These are phyloP conservation scores for Fomitopsis serialis DNA, from an alignment of 768 basidiomycete species.

Conservation along the genomic window DNA sequence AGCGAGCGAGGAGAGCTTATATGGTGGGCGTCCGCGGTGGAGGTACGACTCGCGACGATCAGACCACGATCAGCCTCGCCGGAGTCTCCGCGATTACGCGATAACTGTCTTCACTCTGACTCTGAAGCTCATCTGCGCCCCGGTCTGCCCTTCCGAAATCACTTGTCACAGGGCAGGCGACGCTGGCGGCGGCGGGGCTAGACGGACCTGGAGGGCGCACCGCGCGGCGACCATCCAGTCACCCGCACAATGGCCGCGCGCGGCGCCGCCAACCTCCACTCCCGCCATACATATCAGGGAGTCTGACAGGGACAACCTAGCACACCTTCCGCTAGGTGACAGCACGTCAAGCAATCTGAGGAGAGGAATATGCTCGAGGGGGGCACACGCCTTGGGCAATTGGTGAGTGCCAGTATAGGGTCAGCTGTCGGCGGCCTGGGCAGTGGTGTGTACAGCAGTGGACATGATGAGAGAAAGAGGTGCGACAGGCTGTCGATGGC, in stretches of 20 bases:
- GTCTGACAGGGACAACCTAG: too few species aligned
- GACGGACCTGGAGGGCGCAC: background rate
- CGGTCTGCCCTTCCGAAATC: background rate
- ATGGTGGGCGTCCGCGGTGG: background rate
- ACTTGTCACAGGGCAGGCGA: background rate
- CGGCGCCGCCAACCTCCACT: conserved; percentile 4
- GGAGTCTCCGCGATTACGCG: conserved; percentile 1
- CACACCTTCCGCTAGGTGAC: too few species aligned
- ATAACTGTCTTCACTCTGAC: conserved; percentile 1
- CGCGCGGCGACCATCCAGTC: background rate
- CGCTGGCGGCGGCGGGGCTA: background rate
- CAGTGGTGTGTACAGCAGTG: too few species aligned
- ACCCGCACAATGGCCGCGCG: conserved; percentile 3
- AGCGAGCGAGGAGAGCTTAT: background rate
- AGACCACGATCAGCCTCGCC: background rate
- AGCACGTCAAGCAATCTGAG: too few species aligned
- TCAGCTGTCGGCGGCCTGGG: too few species aligned
- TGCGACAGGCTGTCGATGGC: too few species aligned
- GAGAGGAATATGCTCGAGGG: too few species aligned
- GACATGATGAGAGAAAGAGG: too few species aligned
- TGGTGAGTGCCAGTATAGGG: too few species aligned
- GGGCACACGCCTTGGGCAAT: too few species aligned
- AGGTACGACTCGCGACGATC: background rate
- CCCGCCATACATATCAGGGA: too few species aligned
- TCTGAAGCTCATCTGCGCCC: background rate